Percentiles rank a stretch among this genome's conserved stretches.
phyloP scores from a whole-genome alignment of 2,329 filamentous ascomycete genomes.

The Cryphonectria naterciae region DNA sequence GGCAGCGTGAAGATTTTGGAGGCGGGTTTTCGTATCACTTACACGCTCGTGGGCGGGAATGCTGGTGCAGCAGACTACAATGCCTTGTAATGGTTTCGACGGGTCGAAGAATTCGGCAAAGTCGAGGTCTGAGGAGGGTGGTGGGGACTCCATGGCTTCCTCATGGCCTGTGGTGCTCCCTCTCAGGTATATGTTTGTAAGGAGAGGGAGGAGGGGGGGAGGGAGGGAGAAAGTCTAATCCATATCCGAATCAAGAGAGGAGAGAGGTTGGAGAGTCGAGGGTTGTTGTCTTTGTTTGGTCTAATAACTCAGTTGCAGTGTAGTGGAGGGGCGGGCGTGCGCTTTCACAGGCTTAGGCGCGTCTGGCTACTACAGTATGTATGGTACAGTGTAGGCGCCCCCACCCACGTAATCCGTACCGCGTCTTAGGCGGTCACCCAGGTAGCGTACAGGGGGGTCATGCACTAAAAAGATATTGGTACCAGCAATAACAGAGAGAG shows the following conservation, averaged over 20 bases:
- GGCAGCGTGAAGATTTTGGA: conserved; percentile 16
- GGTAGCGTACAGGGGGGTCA: background rate
- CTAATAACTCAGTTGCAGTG: background rate
- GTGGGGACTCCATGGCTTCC: conserved; percentile 34
- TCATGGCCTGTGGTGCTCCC: conserved; percentile 4
- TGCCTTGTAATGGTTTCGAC: conserved; percentile 68
- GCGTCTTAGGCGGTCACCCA: conserved; percentile 1
- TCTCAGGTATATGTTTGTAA: conserved; percentile 3
- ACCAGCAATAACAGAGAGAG: background rate
- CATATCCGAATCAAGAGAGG: background rate
- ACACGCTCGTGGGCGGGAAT: conserved; percentile 80
- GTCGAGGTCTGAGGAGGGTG: conserved; percentile 32
- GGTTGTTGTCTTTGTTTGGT: conserved; percentile 8
- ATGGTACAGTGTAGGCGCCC: background rate
- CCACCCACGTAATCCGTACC: conserved; percentile 8
- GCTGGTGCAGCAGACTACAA: conserved; percentile 86
- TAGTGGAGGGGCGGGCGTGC: background rate
- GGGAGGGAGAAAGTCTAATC: background rate
- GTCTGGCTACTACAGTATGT: background rate
- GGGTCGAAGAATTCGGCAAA: conserved; percentile 51
- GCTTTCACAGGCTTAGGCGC: background rate
- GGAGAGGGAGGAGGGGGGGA: background rate
- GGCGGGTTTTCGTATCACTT: conserved; percentile 38
- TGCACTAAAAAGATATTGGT: background rate
- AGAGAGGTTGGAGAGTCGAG: background rate